Conservation (phyloP, 768 basidiomycete species). For the Rhodotorula sphaerocarpa region DNA sequence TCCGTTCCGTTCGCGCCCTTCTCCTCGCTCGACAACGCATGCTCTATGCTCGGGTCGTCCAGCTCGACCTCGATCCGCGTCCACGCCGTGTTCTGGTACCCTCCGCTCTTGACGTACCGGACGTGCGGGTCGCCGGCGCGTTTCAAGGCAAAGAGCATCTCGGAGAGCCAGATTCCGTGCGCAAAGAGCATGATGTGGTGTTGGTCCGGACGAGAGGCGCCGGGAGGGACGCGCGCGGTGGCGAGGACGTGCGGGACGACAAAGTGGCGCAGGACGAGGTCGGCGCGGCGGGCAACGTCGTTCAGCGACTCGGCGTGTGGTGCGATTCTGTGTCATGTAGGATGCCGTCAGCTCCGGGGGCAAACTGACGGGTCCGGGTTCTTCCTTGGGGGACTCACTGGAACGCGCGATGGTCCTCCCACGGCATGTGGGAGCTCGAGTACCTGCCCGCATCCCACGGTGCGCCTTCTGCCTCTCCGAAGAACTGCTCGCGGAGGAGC, state of each 20-base stretch:
- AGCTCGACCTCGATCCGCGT: constrained; percentile 37
- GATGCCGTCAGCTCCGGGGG: background rate
- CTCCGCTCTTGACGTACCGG: constrained; percentile 31
- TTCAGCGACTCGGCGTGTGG: constrained; percentile 44
- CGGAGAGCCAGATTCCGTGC: constrained; percentile 47
- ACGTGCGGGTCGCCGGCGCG: constrained; percentile 11
- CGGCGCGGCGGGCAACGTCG: constrained; percentile 44
- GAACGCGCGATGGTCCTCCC: constrained; percentile 41
- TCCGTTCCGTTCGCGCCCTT: background rate
- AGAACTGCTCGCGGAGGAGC: constrained; percentile 47
- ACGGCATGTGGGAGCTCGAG: constrained; percentile 22
- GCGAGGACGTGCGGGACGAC: constrained; percentile 43
- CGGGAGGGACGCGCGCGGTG: constrained; percentile 9
- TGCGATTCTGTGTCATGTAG: constrained; percentile 32
- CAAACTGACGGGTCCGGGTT: too few relatives aligned
- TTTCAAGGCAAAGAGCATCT: constrained; percentile 44
- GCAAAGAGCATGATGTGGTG: constrained; percentile 44
- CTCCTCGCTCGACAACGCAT: background rate
- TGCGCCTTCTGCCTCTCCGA: constrained; percentile 44
- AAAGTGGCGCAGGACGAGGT: constrained; percentile 43
- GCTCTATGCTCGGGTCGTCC: constrained; percentile 22
- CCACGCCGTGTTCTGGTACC: constrained; percentile 38
- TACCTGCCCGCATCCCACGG: constrained; percentile 30
- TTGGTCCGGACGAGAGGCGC: constrained; percentile 21
- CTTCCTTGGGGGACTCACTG: constrained; percentile 1